These are phyloP conservation scores for Cymbomonas tetramitiformis DNA, from an alignment of 139 green algal species.

Conservation along the genomic window DNA sequence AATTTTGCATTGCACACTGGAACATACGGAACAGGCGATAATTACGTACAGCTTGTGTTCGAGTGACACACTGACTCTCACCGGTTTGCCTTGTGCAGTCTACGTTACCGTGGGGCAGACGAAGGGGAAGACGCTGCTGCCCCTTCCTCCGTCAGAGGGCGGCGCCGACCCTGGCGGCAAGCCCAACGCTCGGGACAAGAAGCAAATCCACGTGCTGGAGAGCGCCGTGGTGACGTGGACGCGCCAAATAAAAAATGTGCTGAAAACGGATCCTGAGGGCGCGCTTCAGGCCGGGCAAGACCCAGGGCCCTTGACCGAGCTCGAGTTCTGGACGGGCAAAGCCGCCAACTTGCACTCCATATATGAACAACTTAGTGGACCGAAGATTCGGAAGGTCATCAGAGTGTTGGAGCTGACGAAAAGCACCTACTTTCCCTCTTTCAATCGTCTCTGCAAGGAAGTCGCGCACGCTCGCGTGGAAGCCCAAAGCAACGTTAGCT, in stretches of 20 bases:
- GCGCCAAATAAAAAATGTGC: constrained; percentile 78
- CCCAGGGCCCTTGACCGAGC: constrained; percentile 59
- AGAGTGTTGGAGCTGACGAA: constrained; percentile 53
- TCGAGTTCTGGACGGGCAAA: constrained; percentile 73
- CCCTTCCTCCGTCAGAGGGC: constrained; percentile 43
- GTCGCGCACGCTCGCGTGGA: constrained; percentile 40
- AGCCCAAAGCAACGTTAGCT: constrained; percentile 62
- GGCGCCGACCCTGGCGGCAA: not conserved
- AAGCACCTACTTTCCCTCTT: constrained; percentile 62
- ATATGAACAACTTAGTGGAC: constrained; percentile 53
- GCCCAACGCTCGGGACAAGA: constrained; percentile 41
- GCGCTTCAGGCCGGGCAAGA: constrained; percentile 35
- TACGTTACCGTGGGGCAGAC: constrained; percentile 59
- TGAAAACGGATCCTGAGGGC: constrained; percentile 57
- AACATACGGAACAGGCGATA: too few relatives aligned
- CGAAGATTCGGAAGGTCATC: constrained; percentile 48
- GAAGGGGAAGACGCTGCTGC: constrained; percentile 74
- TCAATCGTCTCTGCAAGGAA: constrained; percentile 45
- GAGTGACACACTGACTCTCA: too few relatives aligned
- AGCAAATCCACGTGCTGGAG: constrained; percentile 77
- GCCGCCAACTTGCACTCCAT: constrained; percentile 64
- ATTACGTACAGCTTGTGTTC: too few relatives aligned
- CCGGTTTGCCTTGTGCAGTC: too few relatives aligned
- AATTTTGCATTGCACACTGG: too few relatives aligned
- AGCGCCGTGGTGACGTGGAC: constrained; percentile 67